phyloP scores from a whole-genome alignment of 805 yeast genomes.

The Teunomyces stri region DNA sequence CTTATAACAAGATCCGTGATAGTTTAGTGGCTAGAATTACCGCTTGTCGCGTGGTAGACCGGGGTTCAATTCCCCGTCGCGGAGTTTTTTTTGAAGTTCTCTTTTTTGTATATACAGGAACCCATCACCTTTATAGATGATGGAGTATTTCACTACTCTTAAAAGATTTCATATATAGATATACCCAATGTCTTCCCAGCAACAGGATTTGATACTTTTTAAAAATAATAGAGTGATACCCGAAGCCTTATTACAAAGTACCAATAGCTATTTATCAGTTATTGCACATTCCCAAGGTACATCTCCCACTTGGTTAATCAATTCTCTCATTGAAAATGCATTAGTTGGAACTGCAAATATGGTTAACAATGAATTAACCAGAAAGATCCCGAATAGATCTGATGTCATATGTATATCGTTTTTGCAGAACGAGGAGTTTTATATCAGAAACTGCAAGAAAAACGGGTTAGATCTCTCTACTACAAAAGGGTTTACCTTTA shows the following conservation, averaged over 20 bases:
- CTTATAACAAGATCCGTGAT: conserved; percentile 9
- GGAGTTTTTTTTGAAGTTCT: conserved; percentile 9
- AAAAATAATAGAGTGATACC: conserved; percentile 48
- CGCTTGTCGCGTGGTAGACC: conserved; percentile 21
- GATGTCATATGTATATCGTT: conserved; percentile 37
- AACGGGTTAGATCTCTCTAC: conserved; percentile 36
- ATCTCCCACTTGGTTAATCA: conserved; percentile 61
- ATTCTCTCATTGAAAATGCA: conserved; percentile 52
- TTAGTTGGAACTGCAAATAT: conserved; percentile 46
- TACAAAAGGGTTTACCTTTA: conserved; percentile 27
- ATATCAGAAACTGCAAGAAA: conserved; percentile 34
- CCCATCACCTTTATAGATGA: neutral
- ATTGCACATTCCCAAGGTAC: conserved; percentile 47
- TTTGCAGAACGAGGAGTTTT: conserved; percentile 30
- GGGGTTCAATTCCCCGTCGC: conserved; percentile 22
- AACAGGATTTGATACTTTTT: conserved; percentile 58
- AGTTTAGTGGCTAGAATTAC: conserved; percentile 21
- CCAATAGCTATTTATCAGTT: conserved; percentile 19
- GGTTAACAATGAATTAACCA: conserved; percentile 32
- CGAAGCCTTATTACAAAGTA: conserved; percentile 16
- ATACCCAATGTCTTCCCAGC: conserved; percentile 4
- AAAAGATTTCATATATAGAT: too few relatives aligned
- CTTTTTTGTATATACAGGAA: neutral
- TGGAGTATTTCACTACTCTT: neutral
- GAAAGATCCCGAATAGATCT: conserved; percentile 20